Evolutionary conservation across 768 basidiomycete species (phyloP), one percentile per base, ranked within the genome.

Genomic region (Russula earlei): DNA sequence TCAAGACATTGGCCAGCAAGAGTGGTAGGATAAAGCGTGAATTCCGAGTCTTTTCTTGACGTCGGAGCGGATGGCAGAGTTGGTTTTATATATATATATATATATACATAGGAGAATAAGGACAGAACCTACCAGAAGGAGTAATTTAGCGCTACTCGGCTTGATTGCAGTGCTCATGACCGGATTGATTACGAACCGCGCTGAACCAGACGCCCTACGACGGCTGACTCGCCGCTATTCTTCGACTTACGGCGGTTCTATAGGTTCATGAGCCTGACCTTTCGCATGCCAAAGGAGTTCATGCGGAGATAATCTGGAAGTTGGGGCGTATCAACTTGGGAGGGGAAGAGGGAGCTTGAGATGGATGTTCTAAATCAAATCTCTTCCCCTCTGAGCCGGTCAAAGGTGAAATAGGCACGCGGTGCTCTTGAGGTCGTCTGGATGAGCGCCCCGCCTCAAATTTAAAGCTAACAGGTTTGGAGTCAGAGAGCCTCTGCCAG

Each of bases 11-110:
- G 34, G 29, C 50, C 5, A 25, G 29, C 27, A 33, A 42, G 43
- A 25, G 45, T 52, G 40, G 49, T 58, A 22, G 20, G 14, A 47
- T 22, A 29, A n/a, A 14, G 42, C 11, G 6, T 36, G 44, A 37
- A 7, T 19, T 38, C 22, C 42, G 24, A 46, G 37, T 33, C 25
- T 37, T 40, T 59, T 58, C n/a, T 22, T 11, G 11, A 24, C 19
- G 44, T 24, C 17, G 19, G 14, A 20, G 33, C n/a, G 51, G 19
- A 20, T 38, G n/a, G 5, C 20, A 8, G 20, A 24, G 15, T 29
- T 38, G 19, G 29, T 24, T 42, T 17, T 54, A 54, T 58, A 49
- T 38, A 43, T 48, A 22, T 20, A n/a, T 17, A 22, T 54, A 54
- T 58, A 49, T 38, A 43, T 48, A 22, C 27, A n/a, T 17, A 46